Conservation (phyloP, 352 stramenopile genomes). For the Phytophthora europaea region DNA sequence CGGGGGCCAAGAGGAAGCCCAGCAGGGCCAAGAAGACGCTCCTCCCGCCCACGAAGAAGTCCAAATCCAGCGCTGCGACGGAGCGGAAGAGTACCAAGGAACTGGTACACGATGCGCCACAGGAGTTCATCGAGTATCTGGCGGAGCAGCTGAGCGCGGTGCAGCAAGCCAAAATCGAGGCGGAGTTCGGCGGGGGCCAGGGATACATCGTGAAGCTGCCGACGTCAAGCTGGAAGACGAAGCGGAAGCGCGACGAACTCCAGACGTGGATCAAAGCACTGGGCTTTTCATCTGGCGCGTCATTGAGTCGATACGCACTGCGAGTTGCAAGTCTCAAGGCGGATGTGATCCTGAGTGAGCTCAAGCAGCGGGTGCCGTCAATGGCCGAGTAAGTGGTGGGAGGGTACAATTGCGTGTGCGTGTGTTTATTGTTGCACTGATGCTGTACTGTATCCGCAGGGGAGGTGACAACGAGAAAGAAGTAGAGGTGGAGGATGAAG, state of each 20-base stretch:
- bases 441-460: slow-evolving; percentile 1
- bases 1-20: slow-evolving; percentile 20
- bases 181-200: slow-evolving; percentile 64
- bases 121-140: slow-evolving; percentile 68
- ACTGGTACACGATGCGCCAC: slow-evolving; percentile 52
- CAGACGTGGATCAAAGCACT: slow-evolving; percentile 57
- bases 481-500: not conserved
- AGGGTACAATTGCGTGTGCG: not conserved
- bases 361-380: slow-evolving; percentile 45
- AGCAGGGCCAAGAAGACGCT: slow-evolving; percentile 9
- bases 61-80: slow-evolving; percentile 12
- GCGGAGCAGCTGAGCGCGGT: slow-evolving; percentile 54
- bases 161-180: slow-evolving; percentile 57
- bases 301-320: slow-evolving; percentile 48
- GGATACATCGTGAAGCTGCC: slow-evolving; percentile 69
- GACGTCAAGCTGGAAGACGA: slow-evolving; percentile 33
- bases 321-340: slow-evolving; percentile 70
- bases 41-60: slow-evolving; percentile 26
- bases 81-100: slow-evolving; percentile 49
- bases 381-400: slow-evolving; percentile 19
- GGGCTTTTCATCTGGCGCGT: slow-evolving; percentile 57
- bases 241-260: slow-evolving; percentile 34
- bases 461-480: not conserved
- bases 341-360: slow-evolving; percentile 63
- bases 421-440: slow-evolving; percentile 10